Conservation (phyloP, 768 basidiomycete species). For the Phlebiopsis flavidoalba region DNA sequence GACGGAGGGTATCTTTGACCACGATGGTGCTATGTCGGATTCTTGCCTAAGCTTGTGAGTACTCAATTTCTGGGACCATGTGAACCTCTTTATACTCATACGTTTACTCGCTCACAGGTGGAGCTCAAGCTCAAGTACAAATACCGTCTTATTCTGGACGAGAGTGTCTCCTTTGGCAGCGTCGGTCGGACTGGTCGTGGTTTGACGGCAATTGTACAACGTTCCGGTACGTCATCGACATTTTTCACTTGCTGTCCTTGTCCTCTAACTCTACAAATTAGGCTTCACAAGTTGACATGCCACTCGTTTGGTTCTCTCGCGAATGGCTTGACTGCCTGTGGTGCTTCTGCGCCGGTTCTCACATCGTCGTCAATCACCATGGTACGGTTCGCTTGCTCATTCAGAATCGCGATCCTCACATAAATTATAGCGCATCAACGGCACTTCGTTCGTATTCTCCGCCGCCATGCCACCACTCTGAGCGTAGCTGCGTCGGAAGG, state of each 20-base stretch:
- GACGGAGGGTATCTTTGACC: conserved; percentile 95
- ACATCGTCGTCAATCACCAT: conserved; percentile 84
- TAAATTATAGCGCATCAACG: conserved; percentile 78
- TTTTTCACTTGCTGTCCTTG: background rate
- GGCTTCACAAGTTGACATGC: conserved; percentile 91
- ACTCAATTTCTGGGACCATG: background rate
- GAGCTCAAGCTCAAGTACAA: conserved; percentile 95
- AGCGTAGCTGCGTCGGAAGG: conserved; percentile 85
- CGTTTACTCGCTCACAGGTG: conserved; percentile 44
- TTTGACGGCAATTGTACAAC: conserved; percentile 89
- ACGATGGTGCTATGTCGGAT: conserved; percentile 91
- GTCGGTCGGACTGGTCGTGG: conserved; percentile 94
- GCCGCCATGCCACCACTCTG: conserved; percentile 89
- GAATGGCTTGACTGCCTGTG: conserved; percentile 73
- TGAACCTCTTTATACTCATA: background rate
- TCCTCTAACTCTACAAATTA: conserved; percentile 21
- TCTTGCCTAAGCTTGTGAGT: conserved; percentile 83
- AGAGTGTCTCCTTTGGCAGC: conserved; percentile 88
- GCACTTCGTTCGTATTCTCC: conserved; percentile 92
- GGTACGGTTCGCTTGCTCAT: conserved; percentile 32
- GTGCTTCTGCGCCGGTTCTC: conserved; percentile 92
- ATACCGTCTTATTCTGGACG: conserved; percentile 91
- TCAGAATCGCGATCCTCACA: background rate
- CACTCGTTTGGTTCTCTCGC: conserved; percentile 90
- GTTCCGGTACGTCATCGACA: conserved; percentile 56